Conservation (phyloP, 2,329 filamentous ascomycete species). For the Phaeomoniella chlamydospora region DNA sequence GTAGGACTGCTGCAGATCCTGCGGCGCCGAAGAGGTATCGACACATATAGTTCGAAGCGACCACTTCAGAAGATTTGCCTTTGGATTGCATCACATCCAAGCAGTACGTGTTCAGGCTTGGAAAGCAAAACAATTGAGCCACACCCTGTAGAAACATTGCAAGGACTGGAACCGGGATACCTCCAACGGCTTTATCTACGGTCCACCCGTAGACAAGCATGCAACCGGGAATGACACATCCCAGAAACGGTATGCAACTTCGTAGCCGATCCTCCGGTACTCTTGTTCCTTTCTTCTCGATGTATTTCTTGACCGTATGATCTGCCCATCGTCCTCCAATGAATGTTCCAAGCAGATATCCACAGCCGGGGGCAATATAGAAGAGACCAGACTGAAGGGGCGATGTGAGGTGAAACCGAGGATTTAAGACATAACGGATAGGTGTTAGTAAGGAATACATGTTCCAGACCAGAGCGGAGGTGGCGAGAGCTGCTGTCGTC, state of each 20-base stretch:
- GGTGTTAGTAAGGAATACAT: conserved; percentile 57
- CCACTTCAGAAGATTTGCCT: conserved; percentile 53
- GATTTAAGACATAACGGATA: conserved; percentile 60
- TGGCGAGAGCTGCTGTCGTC: conserved; percentile 45
- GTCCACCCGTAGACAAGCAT: conserved; percentile 59
- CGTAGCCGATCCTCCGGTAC: conserved; percentile 56
- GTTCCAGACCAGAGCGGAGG: conserved; percentile 56
- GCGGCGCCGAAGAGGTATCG: conserved; percentile 61
- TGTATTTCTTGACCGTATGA: conserved; percentile 49
- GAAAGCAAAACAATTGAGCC: conserved; percentile 62
- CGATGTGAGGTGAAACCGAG: conserved; percentile 52
- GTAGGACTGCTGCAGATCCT: conserved; percentile 57
- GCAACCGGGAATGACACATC: conserved; percentile 42
- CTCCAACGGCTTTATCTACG: conserved; percentile 39
- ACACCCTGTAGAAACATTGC: conserved; percentile 63
- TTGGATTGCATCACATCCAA: conserved; percentile 60
- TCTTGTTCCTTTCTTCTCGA: conserved; percentile 42
- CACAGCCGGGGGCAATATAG: conserved; percentile 58
- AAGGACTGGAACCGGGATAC: conserved; percentile 47
- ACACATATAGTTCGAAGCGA: conserved; percentile 67
- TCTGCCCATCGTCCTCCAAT: conserved; percentile 61
- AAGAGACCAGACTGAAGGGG: conserved; percentile 57
- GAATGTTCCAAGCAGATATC: conserved; percentile 56
- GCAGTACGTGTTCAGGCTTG: conserved; percentile 65
- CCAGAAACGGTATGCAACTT: conserved; percentile 42